Evolutionary conservation across 108 stramenopile genomes (phyloP), one percentile per base, ranked within the genome.

Genomic region (Mediolabrus comicus): DNA sequence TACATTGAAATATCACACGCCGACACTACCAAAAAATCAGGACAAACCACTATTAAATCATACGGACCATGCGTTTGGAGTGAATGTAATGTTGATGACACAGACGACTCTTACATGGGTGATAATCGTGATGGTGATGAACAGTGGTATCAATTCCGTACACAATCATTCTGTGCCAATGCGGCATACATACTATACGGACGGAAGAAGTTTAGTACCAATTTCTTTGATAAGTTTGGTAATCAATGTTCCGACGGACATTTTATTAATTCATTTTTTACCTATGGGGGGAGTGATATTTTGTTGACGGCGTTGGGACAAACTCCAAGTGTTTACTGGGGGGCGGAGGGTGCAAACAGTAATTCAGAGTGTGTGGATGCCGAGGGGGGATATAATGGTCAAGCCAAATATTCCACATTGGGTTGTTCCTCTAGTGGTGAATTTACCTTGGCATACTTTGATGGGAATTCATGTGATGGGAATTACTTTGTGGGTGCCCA

Each of bases 221-320:
- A 65, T 27, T 14, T 35, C 0, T 54, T 66, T 33, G 59, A 53
- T 31, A 53, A 24, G 12, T 29, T 72, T 2, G 22, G 65, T 24
- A 28, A 30, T 17, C 32, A 30, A 3, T 71, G 87, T 59, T 56
- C 59, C 24, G 38, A 36, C n/a, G 46, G 68, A 28, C 72, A 82
- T 4, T 87, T 69, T 36, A 85, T 87, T 64, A 83, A 87, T 56
- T 83, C 83, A 0, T 87, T 85, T 59, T 85, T 87, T 69, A 82
- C 86, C 38, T 75, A 74, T 32, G 60, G 55, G 14, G 81, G 84
- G 33, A 71, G 70, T 4, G 82, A 85, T 28, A 78, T 10, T 5
- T 71, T 83, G 36, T 51, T 73, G 52, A 51, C 49, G 39, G 52
- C 67, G 5, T 5, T 74, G 39, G 82, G 67, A 9, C n/a, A 22